Evolutionary conservation across 2,329 filamentous ascomycete genomes (phyloP).

Genomic region (Penicillium sp.): DNA sequence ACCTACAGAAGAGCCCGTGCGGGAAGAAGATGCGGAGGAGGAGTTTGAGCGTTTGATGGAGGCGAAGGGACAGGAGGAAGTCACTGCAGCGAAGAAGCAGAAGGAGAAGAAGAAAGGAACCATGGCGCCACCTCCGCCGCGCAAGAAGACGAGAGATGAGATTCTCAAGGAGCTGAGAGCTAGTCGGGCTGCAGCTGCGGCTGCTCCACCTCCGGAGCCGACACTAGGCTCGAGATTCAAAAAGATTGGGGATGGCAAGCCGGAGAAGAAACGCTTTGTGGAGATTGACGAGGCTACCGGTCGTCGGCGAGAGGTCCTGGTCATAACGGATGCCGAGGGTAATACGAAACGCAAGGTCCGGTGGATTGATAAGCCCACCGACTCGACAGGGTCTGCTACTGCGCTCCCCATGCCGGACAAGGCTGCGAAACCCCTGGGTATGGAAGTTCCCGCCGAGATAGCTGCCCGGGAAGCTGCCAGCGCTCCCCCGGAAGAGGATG

Average conservation of each 20-base stretch:
- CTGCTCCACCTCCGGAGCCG: slow-evolving; percentile 45
- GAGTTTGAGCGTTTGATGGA: slow-evolving; percentile 48
- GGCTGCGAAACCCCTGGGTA: slow-evolving; percentile 46
- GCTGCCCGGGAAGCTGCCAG: slow-evolving; percentile 32
- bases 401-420: slow-evolving; percentile 42
- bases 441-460: slow-evolving; percentile 46
- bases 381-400: slow-evolving; percentile 17
- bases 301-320: slow-evolving; percentile 53
- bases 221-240: slow-evolving; percentile 53
- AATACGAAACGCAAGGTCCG: slow-evolving; percentile 58
- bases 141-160: slow-evolving; percentile 54
- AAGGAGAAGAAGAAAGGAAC: slow-evolving; percentile 48
- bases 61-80: slow-evolving; percentile 31
- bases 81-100: slow-evolving; percentile 33
- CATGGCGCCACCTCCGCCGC: slow-evolving; percentile 42
- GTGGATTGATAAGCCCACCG: slow-evolving; percentile 44
- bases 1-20: slow-evolving; percentile 23
- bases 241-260: slow-evolving; percentile 46
- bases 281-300: slow-evolving; percentile 50
- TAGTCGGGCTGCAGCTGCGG: slow-evolving; percentile 41
- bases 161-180: slow-evolving; percentile 57
- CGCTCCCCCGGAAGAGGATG: slow-evolving; percentile 42
- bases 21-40: slow-evolving; percentile 56
- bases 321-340: slow-evolving; percentile 55
- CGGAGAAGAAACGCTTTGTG: slow-evolving; percentile 49